Percentiles rank a stretch among this genome's conserved stretches.
These are phyloP conservation scores for Breviolum minutum DNA, from an alignment of 73 alveolate species.

Conservation along the genomic window DNA sequence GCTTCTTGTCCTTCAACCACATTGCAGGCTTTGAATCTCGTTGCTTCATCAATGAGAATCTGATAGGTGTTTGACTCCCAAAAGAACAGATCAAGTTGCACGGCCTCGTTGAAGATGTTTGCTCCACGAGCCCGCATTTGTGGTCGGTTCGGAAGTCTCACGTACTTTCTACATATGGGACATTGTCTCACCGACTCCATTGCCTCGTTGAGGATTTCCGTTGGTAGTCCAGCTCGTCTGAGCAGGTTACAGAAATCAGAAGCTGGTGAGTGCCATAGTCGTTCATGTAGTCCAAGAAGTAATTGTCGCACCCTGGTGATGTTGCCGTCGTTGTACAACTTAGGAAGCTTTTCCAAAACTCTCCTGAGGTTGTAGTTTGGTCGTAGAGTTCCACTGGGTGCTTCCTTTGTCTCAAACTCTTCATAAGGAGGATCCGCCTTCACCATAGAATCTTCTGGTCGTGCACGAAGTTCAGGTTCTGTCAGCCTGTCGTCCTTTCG, in stretches of 20 bases:
- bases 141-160: neutral
- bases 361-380: neutral
- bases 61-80: neutral
- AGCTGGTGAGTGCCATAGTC: neutral
- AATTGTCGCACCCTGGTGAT: neutral
- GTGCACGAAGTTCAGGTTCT: neutral
- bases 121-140: neutral
- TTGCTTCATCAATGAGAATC: neutral
- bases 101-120: neutral
- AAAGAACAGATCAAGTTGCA: neutral
- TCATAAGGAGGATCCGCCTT: neutral
- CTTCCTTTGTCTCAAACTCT: neutral
- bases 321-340: neutral
- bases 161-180: neutral
- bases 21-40: neutral
- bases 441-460: neutral
- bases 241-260: neutral
- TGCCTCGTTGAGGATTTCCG: neutral
- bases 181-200: neutral
- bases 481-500: neutral
- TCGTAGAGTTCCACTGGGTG: neutral
- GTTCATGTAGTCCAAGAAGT: neutral
- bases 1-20: neutral
- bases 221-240: neutral
- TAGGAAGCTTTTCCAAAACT: neutral